Conservation (phyloP, 2,329 filamentous ascomycete genomes). For the Thielaviopsis populi region DNA sequence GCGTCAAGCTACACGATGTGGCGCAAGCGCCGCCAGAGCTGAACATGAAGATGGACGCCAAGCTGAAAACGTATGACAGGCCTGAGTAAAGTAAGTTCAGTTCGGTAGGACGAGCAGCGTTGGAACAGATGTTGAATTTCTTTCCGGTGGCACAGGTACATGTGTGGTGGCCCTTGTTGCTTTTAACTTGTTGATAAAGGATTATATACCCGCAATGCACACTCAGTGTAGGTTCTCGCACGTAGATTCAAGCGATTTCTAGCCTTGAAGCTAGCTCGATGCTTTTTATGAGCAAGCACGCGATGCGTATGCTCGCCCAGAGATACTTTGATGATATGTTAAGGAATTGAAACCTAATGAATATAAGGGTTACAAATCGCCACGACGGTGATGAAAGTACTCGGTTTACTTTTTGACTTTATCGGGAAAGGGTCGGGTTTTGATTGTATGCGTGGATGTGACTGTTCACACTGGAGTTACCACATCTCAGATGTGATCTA, state of each 20-base stretch:
- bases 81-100: background rate
- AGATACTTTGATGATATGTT: no score
- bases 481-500: background rate
- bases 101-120: background rate
- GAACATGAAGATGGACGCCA: slow-evolving; percentile 31
- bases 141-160: background rate
- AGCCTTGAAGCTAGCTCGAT: no score
- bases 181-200: background rate
- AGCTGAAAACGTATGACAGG: slow-evolving; percentile 21
- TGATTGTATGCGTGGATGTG: no score
- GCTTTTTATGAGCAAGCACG: no score
- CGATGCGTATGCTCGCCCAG: no score
- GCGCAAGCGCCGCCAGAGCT: slow-evolving; percentile 64
- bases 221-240: background rate
- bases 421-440: no score
- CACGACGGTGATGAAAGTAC: no score
- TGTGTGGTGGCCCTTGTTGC: background rate
- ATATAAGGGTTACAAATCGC: no score
- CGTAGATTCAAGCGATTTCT: no score
- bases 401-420: no score
- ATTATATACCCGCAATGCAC: background rate
- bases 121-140: background rate
- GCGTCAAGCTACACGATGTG: slow-evolving; percentile 40
- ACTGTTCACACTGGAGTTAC: no score
- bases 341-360: no score